A percentile compares a stretch with the other conserved stretches of the same genome.
phyloP scores from a whole-genome alignment of 2,329 filamentous ascomycete genomes.

The Knufia petricola region DNA sequence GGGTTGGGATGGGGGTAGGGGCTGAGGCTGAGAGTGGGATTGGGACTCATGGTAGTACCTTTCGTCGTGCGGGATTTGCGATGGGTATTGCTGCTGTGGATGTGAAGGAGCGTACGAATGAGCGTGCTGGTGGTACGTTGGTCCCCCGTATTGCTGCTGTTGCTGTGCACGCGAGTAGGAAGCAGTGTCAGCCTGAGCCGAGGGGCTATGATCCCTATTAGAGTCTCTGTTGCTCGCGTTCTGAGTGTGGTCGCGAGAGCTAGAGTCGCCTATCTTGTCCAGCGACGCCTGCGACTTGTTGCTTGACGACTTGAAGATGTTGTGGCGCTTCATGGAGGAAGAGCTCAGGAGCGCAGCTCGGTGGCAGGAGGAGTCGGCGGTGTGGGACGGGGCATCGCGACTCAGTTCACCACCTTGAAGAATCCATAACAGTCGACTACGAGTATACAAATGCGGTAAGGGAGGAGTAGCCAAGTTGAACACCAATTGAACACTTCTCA shows the following conservation, averaged over 20 bases:
- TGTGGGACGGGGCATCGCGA: neutral
- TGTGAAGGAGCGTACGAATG: constrained; percentile 1
- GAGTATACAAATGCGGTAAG: no score
- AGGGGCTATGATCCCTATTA: constrained; percentile 9
- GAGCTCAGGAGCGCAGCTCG: neutral
- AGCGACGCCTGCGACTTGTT: constrained; percentile 25
- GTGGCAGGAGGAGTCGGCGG: neutral
- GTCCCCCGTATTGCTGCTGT: neutral
- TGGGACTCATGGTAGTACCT: constrained; percentile 4
- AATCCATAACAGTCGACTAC: no score
- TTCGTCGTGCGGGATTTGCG: neutral
- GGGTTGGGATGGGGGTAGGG: constrained; percentile 5
- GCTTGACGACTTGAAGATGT: no score
- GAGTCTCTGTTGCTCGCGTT: neutral
- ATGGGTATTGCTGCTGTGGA: neutral
- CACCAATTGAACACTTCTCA: no score
- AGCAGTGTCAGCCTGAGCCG: constrained; percentile 5
- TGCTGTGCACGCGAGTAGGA: neutral
- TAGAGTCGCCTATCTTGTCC: constrained; percentile 11
- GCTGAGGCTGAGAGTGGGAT: neutral
- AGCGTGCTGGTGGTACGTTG: neutral
- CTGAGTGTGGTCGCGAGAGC: constrained; percentile 2
- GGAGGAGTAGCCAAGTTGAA: no score
- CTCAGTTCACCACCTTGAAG: neutral
- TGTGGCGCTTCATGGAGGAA: constrained; percentile 10